Evolutionary conservation across 1,284 basidiomycete genomes (phyloP).

Genomic region (Chiua sp.): DNA sequence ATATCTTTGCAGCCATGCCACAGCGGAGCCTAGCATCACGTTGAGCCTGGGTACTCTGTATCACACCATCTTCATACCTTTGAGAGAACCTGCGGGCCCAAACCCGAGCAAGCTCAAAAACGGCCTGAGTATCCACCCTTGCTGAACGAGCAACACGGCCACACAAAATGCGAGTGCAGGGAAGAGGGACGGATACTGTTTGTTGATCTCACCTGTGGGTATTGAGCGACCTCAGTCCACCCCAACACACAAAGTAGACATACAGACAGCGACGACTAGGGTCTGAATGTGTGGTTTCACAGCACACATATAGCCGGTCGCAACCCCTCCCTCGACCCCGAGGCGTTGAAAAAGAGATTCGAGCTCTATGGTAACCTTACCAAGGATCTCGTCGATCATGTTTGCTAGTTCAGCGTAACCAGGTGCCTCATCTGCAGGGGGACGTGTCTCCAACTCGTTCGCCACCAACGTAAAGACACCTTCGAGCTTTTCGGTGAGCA

Average conservation of each 20-base stretch:
- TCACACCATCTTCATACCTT: constrained; percentile 6
- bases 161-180: constrained; percentile 9
- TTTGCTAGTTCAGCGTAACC: constrained; percentile 4
- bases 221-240: not conserved
- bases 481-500: too few species aligned
- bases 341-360: not conserved
- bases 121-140: constrained; percentile 14
- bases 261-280: constrained; percentile 17
- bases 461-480: not conserved
- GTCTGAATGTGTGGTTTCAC: not conserved
- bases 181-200: constrained; percentile 17
- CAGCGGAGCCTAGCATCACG: constrained; percentile 9
- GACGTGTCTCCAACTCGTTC: not conserved
- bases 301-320: not conserved
- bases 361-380: not conserved
- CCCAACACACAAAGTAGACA: not conserved
- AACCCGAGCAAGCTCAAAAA: constrained; percentile 23
- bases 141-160: constrained; percentile 7
- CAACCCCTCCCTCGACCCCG: constrained; percentile 1
- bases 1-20: constrained; percentile 14
- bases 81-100: constrained; percentile 17
- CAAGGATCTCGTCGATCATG: constrained; percentile 13
- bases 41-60: not conserved
- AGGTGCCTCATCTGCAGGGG: constrained; percentile 2
- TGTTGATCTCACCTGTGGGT: constrained; percentile 17